A percentile compares a stretch with the other conserved stretches of the same genome.
phyloP scores from a whole-genome alignment of 345 rosid species.

The Sonneratia alba region DNA sequence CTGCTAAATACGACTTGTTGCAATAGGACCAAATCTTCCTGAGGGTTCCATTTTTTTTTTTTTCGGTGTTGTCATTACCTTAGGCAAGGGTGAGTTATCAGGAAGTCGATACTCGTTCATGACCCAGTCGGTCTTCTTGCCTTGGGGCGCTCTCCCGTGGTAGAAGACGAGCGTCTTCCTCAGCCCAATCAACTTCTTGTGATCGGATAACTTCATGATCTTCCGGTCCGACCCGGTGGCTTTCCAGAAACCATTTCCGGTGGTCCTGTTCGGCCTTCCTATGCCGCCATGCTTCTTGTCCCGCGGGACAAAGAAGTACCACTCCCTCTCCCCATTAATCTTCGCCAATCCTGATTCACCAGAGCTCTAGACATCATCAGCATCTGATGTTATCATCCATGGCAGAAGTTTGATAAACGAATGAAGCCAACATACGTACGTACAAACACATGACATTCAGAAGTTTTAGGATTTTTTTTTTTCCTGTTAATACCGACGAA shows the following conservation, averaged over 20 bases:
- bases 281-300: slow-evolving; percentile 80
- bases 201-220: slow-evolving; percentile 55
- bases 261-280: slow-evolving; percentile 35
- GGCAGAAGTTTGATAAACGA: neutral
- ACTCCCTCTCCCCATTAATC: slow-evolving; percentile 71
- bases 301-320: slow-evolving; percentile 91
- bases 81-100: slow-evolving; percentile 49
- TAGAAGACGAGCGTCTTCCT: slow-evolving; percentile 93
- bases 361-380: neutral
- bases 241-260: no score
- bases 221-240: slow-evolving; percentile 13
- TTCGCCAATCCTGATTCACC: slow-evolving; percentile 42
- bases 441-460: no score
- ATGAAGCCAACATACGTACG: no score
- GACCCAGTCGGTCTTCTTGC: slow-evolving; percentile 88
- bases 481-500: no score
- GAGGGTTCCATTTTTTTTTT: neutral
- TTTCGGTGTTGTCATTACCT: slow-evolving; percentile 30
- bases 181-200: slow-evolving; percentile 62
- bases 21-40: neutral
- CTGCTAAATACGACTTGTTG: no score
- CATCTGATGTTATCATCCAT: neutral
- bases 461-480: no score
- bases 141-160: slow-evolving; percentile 77
- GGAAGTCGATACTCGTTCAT: slow-evolving; percentile 96